These are phyloP conservation scores for Blumeriella jaapii DNA, from an alignment of 2,329 filamentous ascomycete genomes.

Conservation along the genomic window DNA sequence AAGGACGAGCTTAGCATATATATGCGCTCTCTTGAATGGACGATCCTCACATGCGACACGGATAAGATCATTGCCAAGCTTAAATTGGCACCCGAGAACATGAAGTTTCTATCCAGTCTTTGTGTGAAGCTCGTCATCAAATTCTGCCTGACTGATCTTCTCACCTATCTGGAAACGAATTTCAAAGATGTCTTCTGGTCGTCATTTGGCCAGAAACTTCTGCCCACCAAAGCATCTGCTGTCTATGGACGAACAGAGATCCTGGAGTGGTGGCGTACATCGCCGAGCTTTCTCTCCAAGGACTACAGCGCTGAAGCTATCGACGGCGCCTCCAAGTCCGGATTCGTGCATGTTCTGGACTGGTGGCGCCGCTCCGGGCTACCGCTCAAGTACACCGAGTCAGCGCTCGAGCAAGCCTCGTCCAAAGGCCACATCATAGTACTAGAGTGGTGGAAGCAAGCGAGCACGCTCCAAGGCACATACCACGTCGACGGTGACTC, in stretches of 20 bases:
- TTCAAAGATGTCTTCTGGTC: constrained; percentile 71
- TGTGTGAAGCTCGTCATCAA: constrained; percentile 86
- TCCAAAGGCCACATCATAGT: constrained; percentile 75
- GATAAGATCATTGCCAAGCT: constrained; percentile 64
- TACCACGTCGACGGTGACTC: constrained; percentile 33
- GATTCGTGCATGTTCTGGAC: constrained; percentile 74
- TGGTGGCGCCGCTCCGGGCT: constrained; percentile 84
- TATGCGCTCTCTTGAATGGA: constrained; percentile 74
- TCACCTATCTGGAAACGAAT: constrained; percentile 58
- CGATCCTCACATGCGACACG: constrained; percentile 62
- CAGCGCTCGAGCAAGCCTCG: constrained; percentile 78
- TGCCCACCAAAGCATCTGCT: constrained; percentile 79
- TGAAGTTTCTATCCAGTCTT: constrained; percentile 61
- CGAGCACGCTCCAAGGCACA: constrained; percentile 45
- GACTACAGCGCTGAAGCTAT: constrained; percentile 69
- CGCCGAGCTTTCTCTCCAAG: constrained; percentile 70
- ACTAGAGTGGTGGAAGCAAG: constrained; percentile 85
- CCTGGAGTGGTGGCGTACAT: constrained; percentile 83
- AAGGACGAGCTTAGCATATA: constrained; percentile 58
- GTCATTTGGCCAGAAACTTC: constrained; percentile 68
- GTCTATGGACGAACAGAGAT: constrained; percentile 78
- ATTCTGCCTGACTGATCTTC: constrained; percentile 70
- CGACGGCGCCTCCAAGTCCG: constrained; percentile 76
- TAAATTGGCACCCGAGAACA: constrained; percentile 56
- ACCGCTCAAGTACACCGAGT: constrained; percentile 73